Percentiles rank a stretch among this genome's conserved stretches.
These are phyloP conservation scores for Coniferiporia weirii DNA, from an alignment of 1,284 basidiomycete genomes.

Conservation along the genomic window DNA sequence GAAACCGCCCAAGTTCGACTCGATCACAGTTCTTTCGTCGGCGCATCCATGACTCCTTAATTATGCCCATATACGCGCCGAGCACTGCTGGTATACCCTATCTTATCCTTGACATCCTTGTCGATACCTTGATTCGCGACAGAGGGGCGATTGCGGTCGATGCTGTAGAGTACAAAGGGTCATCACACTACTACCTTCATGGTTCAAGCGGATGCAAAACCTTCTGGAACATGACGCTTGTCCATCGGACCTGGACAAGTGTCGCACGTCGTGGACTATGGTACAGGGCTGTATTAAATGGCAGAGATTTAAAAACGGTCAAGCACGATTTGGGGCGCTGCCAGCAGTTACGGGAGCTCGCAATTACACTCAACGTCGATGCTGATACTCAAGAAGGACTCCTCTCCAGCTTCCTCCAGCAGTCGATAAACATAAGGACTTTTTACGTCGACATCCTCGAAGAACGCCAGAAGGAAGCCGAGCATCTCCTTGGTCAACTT, in stretches of 20 bases:
- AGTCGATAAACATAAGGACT: background rate
- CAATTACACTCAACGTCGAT: background rate
- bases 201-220: background rate
- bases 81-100: background rate
- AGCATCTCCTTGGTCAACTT: background rate
- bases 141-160: background rate
- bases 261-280: slow-evolving; percentile 2
- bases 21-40: no score
- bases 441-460: slow-evolving; percentile 1
- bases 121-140: background rate
- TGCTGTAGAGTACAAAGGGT: no score
- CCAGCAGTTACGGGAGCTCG: slow-evolving; percentile 2
- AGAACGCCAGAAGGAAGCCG: background rate
- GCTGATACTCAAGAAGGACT: background rate
- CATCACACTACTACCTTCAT: no score
- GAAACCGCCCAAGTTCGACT: no score
- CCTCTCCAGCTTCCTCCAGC: background rate
- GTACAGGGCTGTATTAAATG: background rate
- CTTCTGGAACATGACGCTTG: slow-evolving; percentile 5
- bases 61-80: no score
- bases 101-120: background rate
- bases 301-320: background rate
- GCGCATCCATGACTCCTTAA: no score
- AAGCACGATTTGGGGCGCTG: background rate
- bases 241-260: slow-evolving; percentile 12